Conservation (phyloP, 129 eudicot genomes). For the Arctium lappa region DNA sequence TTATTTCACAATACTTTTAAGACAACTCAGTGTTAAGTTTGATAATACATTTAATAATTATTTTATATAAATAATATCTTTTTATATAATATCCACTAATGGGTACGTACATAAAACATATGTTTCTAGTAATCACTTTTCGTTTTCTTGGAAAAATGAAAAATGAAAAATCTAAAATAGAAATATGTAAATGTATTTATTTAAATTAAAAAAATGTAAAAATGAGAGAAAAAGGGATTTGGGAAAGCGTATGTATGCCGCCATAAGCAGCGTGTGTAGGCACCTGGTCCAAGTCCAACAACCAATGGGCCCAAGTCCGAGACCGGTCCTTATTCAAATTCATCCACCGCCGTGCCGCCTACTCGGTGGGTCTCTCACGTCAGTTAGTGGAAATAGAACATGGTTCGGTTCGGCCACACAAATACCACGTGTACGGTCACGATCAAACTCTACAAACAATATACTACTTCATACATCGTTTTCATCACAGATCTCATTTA, state of each 20-base stretch:
- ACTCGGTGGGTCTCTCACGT: slow-evolving; percentile 20
- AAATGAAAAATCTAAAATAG: too few species aligned
- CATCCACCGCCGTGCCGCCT: slow-evolving; percentile 8
- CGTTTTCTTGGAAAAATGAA: not conserved
- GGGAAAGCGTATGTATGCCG: slow-evolving; percentile 5
- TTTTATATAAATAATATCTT: too few species aligned
- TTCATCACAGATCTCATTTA: not conserved
- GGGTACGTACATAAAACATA: too few species aligned
- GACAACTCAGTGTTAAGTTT: too few species aligned
- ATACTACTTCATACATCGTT: not conserved
- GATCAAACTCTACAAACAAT: too few species aligned
- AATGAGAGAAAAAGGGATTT: not conserved
- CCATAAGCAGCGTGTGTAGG: slow-evolving; percentile 8
- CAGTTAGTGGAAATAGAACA: slow-evolving; percentile 1
- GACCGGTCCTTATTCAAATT: slow-evolving; percentile 7
- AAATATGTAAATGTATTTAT: not conserved
- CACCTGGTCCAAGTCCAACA: slow-evolving; percentile 12
- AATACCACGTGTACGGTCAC: not conserved
- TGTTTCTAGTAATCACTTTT: too few species aligned
- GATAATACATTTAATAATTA: too few species aligned
- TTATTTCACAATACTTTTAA: too few species aligned
- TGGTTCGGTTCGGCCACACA: not conserved
- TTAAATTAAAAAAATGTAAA: not conserved
- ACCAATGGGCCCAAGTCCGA: not conserved
- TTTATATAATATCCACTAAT: not conserved